Base-by-base conservation (phyloP, 257 asterid species). In the Capsicum baccatum region DNA sequence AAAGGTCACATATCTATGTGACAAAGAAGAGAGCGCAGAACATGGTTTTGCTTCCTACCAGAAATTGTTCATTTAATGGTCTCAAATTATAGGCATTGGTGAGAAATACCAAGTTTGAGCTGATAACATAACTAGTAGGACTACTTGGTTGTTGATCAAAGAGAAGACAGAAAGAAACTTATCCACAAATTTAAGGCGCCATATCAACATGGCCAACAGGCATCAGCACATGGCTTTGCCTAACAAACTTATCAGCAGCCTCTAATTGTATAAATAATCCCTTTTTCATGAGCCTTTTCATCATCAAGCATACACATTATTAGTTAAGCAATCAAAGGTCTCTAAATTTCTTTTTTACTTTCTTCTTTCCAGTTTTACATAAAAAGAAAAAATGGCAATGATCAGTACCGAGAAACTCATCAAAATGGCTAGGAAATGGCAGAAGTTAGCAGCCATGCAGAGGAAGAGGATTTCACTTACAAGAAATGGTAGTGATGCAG, bases 351-450 rank as follows among this genome's bases (percentile, higher is more conserved):
- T 42, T 19, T 8, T 62, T 62, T 62, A 62, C 39, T 47, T n/a
- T 47, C 55, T 48, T 6, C 13, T 19, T 74, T 48, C 80, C 10
- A n/a, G 35, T 74, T 14, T 33, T 11, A 19, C 80, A 19, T 16
- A 50, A 47, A 12, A 48, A 6, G 44, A 74, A 74, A 1, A 42
- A 44, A 44, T 44, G 48, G 48, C 48, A 44, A 74, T 50, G 81
- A 5, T 74, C 81, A 21, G 14, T 74, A 35, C 10, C 7, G 50
- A 73, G 81, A 74, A 21, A 74, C 62, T 74, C 2, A 74, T 74
- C 47, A 50, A 21, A 13, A 13, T 21, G 62, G 81, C 81, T 9
- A 74, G 35, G 62, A 74, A 17, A 74, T 50, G 82, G 85, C 82
- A 83, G 10, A 71, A 39, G 6, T 70, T 70, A 8, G 9, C 35